Base-by-base conservation (phyloP, 805 yeast species). In the Sugiyamaella valdiviana region DNA sequence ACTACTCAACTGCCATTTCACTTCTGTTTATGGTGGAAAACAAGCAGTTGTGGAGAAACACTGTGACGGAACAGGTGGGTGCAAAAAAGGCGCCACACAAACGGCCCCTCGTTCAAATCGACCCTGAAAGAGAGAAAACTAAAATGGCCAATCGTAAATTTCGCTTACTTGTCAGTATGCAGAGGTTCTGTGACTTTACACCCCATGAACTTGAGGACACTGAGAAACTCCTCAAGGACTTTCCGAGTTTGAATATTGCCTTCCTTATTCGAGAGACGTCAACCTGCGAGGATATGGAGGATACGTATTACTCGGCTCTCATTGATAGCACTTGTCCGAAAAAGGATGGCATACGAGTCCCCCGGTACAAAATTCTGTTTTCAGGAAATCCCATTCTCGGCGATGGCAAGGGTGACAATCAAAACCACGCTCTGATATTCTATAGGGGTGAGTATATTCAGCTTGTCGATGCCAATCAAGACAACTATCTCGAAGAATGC, bases 311-410 rank as follows among this genome's bases (percentile, higher is more conserved):
- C 58, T 82, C 91, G 5, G 74, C 81, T 24, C 69, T 85, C 65
- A 77, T 85, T 59, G 95, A 85, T 68, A 82, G 88, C 60, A 79
- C 76, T 48, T 71, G 82, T 44, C 58, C 76, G 43, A 80, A 75
- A 42, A 71, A 74, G 55, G 15, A 32, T 10, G 87, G 88, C 9
- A 60, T 72, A 84, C 53, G 69, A 71, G 50, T 26, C 14, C 87
- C 87, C 24, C 78, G 79, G 56, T 80, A 80, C 57, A 71, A 80
- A 56, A 75, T 85, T 42, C 77, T 71, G 56, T 71, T 85, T 39
- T 81, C 90, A 12, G 95, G 95, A 15, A 79, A 84, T 62, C 95
- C 95, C 42, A 82, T 85, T 46, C 72, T 85, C 51, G 95, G 95
- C 42, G 93, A 85, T 63, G 95, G 95, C 49, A 85, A 85, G 63